A percentile compares a stretch with the other conserved stretches of the same genome.
phyloP scores from a whole-genome alignment of 1,284 basidiomycete genomes.

The Trametes pubescens region DNA sequence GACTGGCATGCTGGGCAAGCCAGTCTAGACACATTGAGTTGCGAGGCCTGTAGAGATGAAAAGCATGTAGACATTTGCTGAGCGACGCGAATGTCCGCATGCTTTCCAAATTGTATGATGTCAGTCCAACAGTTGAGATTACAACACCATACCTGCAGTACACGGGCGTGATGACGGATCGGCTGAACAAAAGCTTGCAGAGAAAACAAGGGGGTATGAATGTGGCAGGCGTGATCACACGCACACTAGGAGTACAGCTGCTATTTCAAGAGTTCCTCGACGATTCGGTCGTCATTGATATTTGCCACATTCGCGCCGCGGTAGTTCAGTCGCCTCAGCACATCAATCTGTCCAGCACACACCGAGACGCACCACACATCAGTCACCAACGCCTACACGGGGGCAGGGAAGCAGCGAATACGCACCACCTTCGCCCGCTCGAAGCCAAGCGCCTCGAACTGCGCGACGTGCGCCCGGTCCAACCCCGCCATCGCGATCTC shows the following conservation, averaged over 20 bases:
- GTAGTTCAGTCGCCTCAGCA: constrained; percentile 90
- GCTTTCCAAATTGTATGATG: no score
- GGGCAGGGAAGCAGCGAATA: constrained; percentile 30
- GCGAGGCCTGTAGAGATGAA: no score
- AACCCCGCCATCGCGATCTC: constrained; percentile 81
- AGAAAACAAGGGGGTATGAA: background rate
- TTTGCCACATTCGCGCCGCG: constrained; percentile 75
- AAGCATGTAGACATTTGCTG: no score
- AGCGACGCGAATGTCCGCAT: no score
- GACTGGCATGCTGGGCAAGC: no score
- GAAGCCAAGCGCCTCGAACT: constrained; percentile 80
- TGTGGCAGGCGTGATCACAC: constrained; percentile 6
- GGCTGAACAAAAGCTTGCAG: background rate
- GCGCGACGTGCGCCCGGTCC: constrained; percentile 75
- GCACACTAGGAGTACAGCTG: constrained; percentile 23
- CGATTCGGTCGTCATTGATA: constrained; percentile 66
- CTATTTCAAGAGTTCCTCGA: constrained; percentile 63
- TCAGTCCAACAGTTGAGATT: no score
- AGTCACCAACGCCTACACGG: constrained; percentile 5
- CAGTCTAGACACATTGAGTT: no score
- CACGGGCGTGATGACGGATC: background rate
- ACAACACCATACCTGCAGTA: background rate
- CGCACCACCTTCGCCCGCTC: constrained; percentile 79
- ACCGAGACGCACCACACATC: background rate
- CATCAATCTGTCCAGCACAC: constrained; percentile 72